phyloP scores from a whole-genome alignment of 179 eudicot species.

The Sideroxylon spinosum region DNA sequence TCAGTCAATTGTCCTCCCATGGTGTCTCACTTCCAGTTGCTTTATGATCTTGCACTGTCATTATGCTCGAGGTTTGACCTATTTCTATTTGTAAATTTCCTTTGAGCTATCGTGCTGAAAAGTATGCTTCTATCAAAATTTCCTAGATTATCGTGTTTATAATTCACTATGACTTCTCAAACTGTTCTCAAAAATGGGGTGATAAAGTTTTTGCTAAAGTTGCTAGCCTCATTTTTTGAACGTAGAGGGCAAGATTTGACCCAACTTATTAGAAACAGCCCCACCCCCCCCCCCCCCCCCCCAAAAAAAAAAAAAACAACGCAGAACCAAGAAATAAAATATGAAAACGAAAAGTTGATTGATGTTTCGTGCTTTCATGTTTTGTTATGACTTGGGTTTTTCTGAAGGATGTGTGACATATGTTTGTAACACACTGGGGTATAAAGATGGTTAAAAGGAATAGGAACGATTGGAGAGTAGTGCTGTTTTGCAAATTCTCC shows the following conservation, averaged over 20 bases:
- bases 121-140: conserved; percentile 6
- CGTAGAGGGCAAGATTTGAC: not conserved
- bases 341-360: not conserved
- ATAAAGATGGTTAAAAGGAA: too few relatives aligned
- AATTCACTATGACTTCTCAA: not conserved
- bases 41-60: conserved; percentile 82
- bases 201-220: conserved; percentile 7
- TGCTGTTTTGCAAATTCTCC: too few relatives aligned
- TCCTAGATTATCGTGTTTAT: not conserved
- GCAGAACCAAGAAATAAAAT: not conserved
- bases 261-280: not conserved
- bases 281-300: too few relatives aligned
- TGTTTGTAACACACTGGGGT: too few relatives aligned
- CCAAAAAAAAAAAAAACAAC: too few relatives aligned
- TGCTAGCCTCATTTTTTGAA: not conserved
- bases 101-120: not conserved
- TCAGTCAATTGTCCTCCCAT: conserved; percentile 90
- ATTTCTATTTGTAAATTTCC: not conserved
- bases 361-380: not conserved
- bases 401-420: too few relatives aligned
- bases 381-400: too few relatives aligned
- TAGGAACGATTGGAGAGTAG: too few relatives aligned
- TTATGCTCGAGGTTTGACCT: conserved; percentile 64
- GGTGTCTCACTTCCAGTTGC: conserved; percentile 95
- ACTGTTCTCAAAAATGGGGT: not conserved